Percentiles rank a stretch among this genome's conserved stretches.
Evolutionary conservation across 2,329 filamentous ascomycete genomes (phyloP).

Genomic region (Penicillium sp.): DNA sequence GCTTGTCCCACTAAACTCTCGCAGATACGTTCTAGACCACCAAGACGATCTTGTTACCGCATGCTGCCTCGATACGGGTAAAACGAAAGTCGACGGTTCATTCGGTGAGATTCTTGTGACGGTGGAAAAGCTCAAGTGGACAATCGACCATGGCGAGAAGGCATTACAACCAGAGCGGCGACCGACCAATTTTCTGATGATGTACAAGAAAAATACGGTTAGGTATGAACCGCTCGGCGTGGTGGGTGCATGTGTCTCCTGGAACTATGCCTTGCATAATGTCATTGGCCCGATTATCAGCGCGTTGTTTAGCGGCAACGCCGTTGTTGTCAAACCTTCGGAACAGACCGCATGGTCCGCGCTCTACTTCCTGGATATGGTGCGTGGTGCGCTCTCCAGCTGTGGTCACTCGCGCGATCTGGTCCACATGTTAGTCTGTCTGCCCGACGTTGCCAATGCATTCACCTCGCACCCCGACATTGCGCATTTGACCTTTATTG

Average conservation of each 20-base stretch:
- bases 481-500: slow-evolving; percentile 92
- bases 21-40: slow-evolving; percentile 75
- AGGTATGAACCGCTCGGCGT: slow-evolving; percentile 90
- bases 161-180: slow-evolving; percentile 69
- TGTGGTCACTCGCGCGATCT: slow-evolving; percentile 81
- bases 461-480: slow-evolving; percentile 83
- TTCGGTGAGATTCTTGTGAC: slow-evolving; percentile 95
- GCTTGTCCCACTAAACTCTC: background rate
- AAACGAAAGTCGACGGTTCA: slow-evolving; percentile 91
- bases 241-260: slow-evolving; percentile 87
- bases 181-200: slow-evolving; percentile 89
- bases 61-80: slow-evolving; percentile 89
- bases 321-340: slow-evolving; percentile 87
- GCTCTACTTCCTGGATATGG: slow-evolving; percentile 75
- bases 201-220: slow-evolving; percentile 90
- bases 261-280: slow-evolving; percentile 98
- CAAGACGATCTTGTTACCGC: slow-evolving; percentile 82
- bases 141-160: slow-evolving; percentile 82
- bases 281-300: slow-evolving; percentile 87
- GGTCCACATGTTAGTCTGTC: slow-evolving; percentile 82
- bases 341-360: slow-evolving; percentile 96
- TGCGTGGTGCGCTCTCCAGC: slow-evolving; percentile 71
- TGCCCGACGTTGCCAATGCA: slow-evolving; percentile 76
- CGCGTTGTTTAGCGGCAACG: slow-evolving; percentile 86
- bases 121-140: slow-evolving; percentile 92